Percentiles rank a stretch among this genome's conserved stretches.
phyloP scores from a whole-genome alignment of 1,284 basidiomycete genomes.

The Leccinum subrobustum region DNA sequence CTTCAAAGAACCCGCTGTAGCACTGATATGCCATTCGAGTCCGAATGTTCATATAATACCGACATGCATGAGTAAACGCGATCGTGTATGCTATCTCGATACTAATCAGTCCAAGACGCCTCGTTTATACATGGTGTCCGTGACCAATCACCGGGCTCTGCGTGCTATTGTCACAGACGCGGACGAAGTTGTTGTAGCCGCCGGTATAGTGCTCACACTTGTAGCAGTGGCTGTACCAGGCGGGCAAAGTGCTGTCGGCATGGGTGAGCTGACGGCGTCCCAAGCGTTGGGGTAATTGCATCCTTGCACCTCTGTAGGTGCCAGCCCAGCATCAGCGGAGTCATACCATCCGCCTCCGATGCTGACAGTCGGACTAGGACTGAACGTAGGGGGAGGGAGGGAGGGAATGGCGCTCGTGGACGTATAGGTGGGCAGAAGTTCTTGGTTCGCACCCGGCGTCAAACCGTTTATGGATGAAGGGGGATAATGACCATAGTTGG shows the following conservation, averaged over 20 bases:
- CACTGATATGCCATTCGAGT: neutral
- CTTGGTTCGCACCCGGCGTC: conserved; percentile 20
- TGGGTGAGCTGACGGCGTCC: conserved; percentile 45
- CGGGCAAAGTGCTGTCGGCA: conserved; percentile 48
- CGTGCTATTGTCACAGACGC: conserved; percentile 4
- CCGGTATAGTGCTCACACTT: conserved; percentile 3
- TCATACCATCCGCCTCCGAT: conserved; percentile 77
- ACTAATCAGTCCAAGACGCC: neutral
- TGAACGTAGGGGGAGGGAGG: conserved; percentile 60
- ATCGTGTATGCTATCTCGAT: neutral
- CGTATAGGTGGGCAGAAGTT: conserved; percentile 63
- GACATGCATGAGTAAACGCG: neutral
- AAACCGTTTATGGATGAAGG: conserved; percentile 43
- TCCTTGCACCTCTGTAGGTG: conserved; percentile 57
- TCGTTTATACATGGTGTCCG: neutral
- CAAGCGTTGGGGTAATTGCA: conserved; percentile 68
- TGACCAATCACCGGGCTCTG: conserved; percentile 5
- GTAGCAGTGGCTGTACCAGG: conserved; percentile 33
- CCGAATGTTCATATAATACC: neutral
- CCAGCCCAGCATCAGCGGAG: conserved; percentile 49
- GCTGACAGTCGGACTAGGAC: conserved; percentile 48
- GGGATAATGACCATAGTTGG: conserved; percentile 54
- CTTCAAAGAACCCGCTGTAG: neutral
- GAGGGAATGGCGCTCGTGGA: conserved; percentile 58
- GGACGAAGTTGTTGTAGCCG: conserved; percentile 8